Conservation (phyloP, 179 eudicot genomes). For the Heliamphora pulchella region DNA sequence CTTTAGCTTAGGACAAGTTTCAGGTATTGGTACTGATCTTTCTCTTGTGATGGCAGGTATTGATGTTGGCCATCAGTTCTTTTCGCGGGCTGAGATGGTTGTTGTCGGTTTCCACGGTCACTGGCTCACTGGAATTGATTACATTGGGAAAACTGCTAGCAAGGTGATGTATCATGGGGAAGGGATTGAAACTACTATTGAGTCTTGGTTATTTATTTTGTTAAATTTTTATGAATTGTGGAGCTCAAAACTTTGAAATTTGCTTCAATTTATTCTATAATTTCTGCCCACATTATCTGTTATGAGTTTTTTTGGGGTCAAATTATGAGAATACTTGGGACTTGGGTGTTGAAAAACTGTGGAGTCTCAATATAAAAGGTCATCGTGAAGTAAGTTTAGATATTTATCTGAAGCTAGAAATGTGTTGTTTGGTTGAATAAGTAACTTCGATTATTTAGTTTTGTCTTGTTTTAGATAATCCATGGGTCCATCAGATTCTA, state of each 20-base stretch:
- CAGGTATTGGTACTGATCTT: constrained; percentile 1
- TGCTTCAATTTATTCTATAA: neutral
- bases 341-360: neutral
- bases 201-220: neutral
- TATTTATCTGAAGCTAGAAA: neutral
- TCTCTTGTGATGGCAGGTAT: constrained; percentile 46
- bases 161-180: constrained; percentile 27
- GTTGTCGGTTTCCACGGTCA: constrained; percentile 79
- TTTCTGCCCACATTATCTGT: neutral
- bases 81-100: constrained; percentile 95
- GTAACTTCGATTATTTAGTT: neutral
- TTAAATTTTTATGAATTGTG: neutral
- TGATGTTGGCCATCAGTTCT: constrained; percentile 95
- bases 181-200: neutral
- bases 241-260: neutral
- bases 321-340: neutral
- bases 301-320: too few species aligned
- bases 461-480: neutral
- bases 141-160: constrained; percentile 38
- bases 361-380: neutral
- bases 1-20: constrained; percentile 3
- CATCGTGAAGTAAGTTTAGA: neutral
- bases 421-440: neutral
- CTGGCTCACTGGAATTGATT: constrained; percentile 90
- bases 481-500: neutral